Evolutionary conservation across 2,329 filamentous ascomycete genomes (phyloP).

Genomic region (Dactylellina sp.): DNA sequence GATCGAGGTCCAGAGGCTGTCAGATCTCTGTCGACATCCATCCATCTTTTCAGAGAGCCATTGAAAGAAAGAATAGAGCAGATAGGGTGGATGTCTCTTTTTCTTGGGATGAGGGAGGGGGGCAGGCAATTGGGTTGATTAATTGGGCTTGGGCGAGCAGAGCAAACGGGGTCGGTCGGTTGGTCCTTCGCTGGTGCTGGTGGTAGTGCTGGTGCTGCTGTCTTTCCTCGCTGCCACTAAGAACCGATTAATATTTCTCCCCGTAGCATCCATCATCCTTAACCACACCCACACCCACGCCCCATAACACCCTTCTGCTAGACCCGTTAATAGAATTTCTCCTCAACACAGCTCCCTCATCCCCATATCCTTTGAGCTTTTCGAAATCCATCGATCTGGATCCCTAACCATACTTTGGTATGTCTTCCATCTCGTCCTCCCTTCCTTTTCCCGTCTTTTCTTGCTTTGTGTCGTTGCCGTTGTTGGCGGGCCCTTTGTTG

Average conservation of each 20-base stretch:
- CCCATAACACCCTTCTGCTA: neutral
- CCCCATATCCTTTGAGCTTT: slow-evolving; percentile 6
- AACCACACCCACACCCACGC: slow-evolving; percentile 11
- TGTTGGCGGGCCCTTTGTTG: slow-evolving; percentile 11
- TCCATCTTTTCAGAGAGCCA: too few relatives aligned
- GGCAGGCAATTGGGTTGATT: too few relatives aligned
- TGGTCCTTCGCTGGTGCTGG: too few relatives aligned
- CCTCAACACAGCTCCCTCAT: slow-evolving; percentile 27
- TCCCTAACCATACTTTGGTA: slow-evolving; percentile 34
- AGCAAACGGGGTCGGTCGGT: too few relatives aligned
- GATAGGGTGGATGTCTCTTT: too few relatives aligned
- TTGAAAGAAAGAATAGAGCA: too few relatives aligned
- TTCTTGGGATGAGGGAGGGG: too few relatives aligned
- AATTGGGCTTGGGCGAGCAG: too few relatives aligned
- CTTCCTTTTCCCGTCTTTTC: slow-evolving; percentile 8
- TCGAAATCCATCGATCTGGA: slow-evolving; percentile 27
- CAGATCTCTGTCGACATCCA: too few relatives aligned
- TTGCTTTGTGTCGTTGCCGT: slow-evolving; percentile 7
- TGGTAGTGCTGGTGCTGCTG: too few relatives aligned
- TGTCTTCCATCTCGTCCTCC: slow-evolving; percentile 14
- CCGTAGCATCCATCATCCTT: slow-evolving; percentile 6
- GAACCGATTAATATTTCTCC: slow-evolving; percentile 4
- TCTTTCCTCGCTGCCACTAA: neutral
- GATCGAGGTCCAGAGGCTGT: too few relatives aligned
- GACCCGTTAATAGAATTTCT: slow-evolving; percentile 2